Percentiles rank a stretch among this genome's conserved stretches.
phyloP scores from a whole-genome alignment of 495 filamentous ascomycete species.

The Mycothermus thermophilus region DNA sequence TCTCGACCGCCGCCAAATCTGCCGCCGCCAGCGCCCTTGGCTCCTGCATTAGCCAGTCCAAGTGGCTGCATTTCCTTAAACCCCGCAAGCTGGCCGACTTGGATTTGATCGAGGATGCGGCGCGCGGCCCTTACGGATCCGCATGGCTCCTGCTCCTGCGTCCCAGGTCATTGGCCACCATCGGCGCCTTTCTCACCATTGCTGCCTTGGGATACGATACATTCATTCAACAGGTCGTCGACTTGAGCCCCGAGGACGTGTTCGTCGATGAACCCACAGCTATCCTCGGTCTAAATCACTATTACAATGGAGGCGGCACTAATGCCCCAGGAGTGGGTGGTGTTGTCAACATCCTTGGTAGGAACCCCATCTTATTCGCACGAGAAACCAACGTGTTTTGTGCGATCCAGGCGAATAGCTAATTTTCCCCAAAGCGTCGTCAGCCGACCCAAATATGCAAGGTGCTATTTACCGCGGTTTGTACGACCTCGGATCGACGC shows the following conservation, averaged over 20 bases:
- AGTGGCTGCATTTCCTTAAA: slow-evolving; percentile 34
- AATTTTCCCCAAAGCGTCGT: no score
- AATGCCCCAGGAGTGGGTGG: no score
- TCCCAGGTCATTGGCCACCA: slow-evolving; percentile 2
- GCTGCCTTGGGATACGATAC: slow-evolving; percentile 10
- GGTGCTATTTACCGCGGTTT: slow-evolving; percentile 8
- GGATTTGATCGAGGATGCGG: slow-evolving; percentile 30
- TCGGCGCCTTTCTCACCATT: slow-evolving; percentile 10
- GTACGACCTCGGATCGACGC: slow-evolving; percentile 2
- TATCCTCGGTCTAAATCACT: slow-evolving; percentile 1
- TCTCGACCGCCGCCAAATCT: slow-evolving; percentile 29
- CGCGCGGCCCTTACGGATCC: slow-evolving; percentile 15
- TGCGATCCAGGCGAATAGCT: not conserved
- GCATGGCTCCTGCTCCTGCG: slow-evolving; percentile 3
- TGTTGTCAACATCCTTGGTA: no score
- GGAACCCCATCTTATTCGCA: no score
- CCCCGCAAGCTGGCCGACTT: slow-evolving; percentile 28
- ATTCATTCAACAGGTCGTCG: slow-evolving; percentile 12
- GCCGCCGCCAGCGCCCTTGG: slow-evolving; percentile 23
- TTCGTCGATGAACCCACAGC: not conserved
- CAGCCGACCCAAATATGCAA: slow-evolving; percentile 5
- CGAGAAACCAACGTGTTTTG: no score
- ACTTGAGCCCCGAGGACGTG: slow-evolving; percentile 1
- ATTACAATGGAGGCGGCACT: not conserved
- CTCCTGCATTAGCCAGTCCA: slow-evolving; percentile 31